Conservation (phyloP, 225 moss, liverwort and hornwort species). For the Sphagnum contortum region DNA sequence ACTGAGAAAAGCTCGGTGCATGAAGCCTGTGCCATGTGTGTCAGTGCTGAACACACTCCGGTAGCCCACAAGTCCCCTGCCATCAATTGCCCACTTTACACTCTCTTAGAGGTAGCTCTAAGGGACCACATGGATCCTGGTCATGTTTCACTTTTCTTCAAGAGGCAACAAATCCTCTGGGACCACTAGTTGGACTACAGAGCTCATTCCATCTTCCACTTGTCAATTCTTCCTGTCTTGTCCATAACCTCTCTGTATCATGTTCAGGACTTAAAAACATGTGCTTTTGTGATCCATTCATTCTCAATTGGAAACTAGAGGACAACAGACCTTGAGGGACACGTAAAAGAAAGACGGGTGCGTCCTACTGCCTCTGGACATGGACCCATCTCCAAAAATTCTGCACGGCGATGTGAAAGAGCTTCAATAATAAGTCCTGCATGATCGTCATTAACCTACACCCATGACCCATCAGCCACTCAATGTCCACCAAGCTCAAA, state of each 20-base stretch:
- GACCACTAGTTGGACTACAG: too few relatives aligned
- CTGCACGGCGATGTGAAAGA: conserved; percentile 86
- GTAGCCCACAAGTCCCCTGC: conserved; percentile 91
- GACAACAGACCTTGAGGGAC: conserved; percentile 55
- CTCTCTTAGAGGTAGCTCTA: not conserved
- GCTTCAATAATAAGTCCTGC: conserved; percentile 88
- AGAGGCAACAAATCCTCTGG: too few relatives aligned
- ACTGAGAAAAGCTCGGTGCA: conserved; percentile 87
- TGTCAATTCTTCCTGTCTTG: too few relatives aligned
- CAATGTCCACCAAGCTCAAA: not conserved
- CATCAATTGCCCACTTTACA: conserved; percentile 1
- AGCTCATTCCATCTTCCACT: too few relatives aligned
- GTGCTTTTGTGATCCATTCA: too few relatives aligned
- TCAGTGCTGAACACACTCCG: conserved; percentile 91
- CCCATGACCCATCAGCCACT: not conserved
- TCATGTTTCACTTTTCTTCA: too few relatives aligned
- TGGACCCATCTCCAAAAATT: conserved; percentile 92
- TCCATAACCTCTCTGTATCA: too few relatives aligned
- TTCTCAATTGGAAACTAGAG: too few relatives aligned
- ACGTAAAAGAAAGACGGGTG: conserved; percentile 75
- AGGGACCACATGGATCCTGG: too few relatives aligned
- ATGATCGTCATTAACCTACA: conserved; percentile 76
- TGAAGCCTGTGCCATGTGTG: conserved; percentile 88
- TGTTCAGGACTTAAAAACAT: too few relatives aligned
- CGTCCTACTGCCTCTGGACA: conserved; percentile 86